These are phyloP conservation scores for Elasticomyces elasticus DNA, from an alignment of 495 filamentous ascomycete genomes.

Conservation along the genomic window DNA sequence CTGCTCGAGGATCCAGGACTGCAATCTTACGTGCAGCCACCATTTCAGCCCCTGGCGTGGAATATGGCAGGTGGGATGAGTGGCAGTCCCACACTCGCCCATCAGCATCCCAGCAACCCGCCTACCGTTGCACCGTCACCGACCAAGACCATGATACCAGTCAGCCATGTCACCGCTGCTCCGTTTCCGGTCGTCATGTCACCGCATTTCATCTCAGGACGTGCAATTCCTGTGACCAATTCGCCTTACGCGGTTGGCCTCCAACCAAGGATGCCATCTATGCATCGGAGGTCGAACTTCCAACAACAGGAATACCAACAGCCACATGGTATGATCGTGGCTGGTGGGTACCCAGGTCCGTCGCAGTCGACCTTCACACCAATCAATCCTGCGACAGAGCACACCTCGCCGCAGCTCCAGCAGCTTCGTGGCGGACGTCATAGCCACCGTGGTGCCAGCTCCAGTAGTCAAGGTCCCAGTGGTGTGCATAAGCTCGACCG, in stretches of 20 bases:
- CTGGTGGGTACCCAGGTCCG: neutral
- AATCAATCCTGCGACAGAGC: conserved; percentile 7
- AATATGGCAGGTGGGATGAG: conserved; percentile 23
- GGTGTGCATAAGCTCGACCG: conserved; percentile 6
- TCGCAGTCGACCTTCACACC: conserved; percentile 6
- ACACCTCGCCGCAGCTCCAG: conserved; percentile 29
- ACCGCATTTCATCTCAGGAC: neutral
- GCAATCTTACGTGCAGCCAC: conserved; percentile 26
- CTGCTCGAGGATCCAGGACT: conserved; percentile 39
- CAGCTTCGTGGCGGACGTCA: neutral
- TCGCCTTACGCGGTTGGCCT: conserved; percentile 17
- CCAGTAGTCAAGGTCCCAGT: too few species aligned
- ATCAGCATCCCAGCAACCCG: neutral
- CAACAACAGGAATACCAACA: neutral
- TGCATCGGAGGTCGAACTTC: neutral
- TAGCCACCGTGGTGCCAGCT: neutral
- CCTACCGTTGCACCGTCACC: neutral
- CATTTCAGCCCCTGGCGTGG: conserved; percentile 34
- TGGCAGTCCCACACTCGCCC: neutral
- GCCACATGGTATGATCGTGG: neutral
- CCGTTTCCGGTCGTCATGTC: conserved; percentile 19
- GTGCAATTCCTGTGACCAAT: conserved; percentile 7
- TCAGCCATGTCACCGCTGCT: conserved; percentile 12
- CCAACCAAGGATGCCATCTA: conserved; percentile 14
- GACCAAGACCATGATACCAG: conserved; percentile 8